Percentiles rank a stretch among this genome's conserved stretches.
These are phyloP conservation scores for Saturnispora gosingensis DNA, from an alignment of 805 yeast species.

Conservation along the genomic window DNA sequence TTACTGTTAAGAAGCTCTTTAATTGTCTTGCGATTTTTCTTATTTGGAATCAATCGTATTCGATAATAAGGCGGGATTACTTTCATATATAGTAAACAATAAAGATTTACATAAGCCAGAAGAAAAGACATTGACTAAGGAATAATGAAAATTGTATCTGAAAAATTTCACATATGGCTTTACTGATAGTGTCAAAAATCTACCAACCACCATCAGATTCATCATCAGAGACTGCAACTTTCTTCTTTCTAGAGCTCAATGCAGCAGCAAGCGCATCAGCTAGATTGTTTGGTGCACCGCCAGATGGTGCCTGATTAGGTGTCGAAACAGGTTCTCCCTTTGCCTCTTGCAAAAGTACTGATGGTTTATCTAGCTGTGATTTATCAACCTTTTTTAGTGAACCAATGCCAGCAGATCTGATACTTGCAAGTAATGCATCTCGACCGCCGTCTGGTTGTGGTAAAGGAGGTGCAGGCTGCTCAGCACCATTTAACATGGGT, in stretches of 20 bases:
- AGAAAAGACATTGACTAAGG: background rate
- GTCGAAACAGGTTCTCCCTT: slow-evolving; percentile 43
- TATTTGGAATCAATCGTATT: background rate
- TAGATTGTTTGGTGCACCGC: slow-evolving; percentile 39
- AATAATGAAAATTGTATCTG: background rate
- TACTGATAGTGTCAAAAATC: background rate
- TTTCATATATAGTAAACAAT: background rate
- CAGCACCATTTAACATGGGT: slow-evolving; percentile 18
- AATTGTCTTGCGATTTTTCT: background rate
- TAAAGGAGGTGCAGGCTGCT: slow-evolving; percentile 29
- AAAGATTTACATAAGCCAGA: background rate
- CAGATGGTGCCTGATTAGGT: slow-evolving; percentile 31
- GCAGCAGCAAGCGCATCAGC: slow-evolving; percentile 49
- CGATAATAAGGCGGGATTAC: slow-evolving; percentile 3
- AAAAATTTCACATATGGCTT: background rate
- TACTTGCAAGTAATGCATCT: slow-evolving; percentile 80
- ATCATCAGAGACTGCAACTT: slow-evolving; percentile 73
- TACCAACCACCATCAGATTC: slow-evolving; percentile 79
- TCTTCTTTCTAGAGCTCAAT: slow-evolving; percentile 67
- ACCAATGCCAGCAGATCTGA: slow-evolving; percentile 70
- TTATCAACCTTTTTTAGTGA: slow-evolving; percentile 72
- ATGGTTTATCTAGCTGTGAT: slow-evolving; percentile 71
- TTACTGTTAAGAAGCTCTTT: slow-evolving; percentile 7
- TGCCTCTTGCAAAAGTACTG: slow-evolving; percentile 62
- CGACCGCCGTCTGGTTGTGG: slow-evolving; percentile 40